Conservation (phyloP, 2,329 filamentous ascomycete species). For the Mollisia scopiformis region DNA sequence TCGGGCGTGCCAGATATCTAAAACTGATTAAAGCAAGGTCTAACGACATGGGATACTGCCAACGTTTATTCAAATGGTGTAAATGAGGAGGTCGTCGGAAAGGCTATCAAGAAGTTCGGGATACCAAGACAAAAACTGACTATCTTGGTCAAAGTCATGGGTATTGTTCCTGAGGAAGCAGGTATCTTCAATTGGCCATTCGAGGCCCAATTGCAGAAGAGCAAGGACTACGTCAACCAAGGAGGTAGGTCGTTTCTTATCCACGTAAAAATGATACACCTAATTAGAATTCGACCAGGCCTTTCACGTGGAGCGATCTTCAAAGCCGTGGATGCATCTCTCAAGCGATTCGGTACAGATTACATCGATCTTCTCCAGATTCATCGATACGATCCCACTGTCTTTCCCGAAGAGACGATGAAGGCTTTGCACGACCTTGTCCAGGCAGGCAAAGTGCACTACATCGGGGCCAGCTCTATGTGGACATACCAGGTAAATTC, state of each 20-base stretch:
- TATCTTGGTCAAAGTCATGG: constrained; percentile 59
- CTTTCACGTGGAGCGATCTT: constrained; percentile 67
- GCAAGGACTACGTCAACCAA: constrained; percentile 53
- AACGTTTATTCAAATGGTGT: constrained; percentile 60
- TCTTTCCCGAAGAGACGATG: constrained; percentile 63
- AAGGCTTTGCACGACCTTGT: constrained; percentile 62
- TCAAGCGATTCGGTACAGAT: constrained; percentile 54
- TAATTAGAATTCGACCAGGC: constrained; percentile 39
- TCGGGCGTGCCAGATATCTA: constrained; percentile 48
- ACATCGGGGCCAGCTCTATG: constrained; percentile 55
- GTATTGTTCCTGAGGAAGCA: constrained; percentile 50
- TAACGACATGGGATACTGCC: constrained; percentile 63
- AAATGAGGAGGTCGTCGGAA: constrained; percentile 57
- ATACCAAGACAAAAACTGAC: constrained; percentile 60
- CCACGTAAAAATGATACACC: not conserved
- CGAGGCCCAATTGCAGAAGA: constrained; percentile 43
- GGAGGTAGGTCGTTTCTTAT: constrained; percentile 24
- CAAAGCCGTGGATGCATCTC: constrained; percentile 63
- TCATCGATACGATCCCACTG: constrained; percentile 56
- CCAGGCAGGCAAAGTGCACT: constrained; percentile 57
- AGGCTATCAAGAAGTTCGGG: constrained; percentile 61
- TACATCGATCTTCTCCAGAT: constrained; percentile 66
- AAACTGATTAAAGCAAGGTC: constrained; percentile 59
- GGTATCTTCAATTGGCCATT: constrained; percentile 32
- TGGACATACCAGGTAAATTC: too few species aligned